phyloP scores from a whole-genome alignment of 306 rosid species.

The Ziziphus jujuba region DNA sequence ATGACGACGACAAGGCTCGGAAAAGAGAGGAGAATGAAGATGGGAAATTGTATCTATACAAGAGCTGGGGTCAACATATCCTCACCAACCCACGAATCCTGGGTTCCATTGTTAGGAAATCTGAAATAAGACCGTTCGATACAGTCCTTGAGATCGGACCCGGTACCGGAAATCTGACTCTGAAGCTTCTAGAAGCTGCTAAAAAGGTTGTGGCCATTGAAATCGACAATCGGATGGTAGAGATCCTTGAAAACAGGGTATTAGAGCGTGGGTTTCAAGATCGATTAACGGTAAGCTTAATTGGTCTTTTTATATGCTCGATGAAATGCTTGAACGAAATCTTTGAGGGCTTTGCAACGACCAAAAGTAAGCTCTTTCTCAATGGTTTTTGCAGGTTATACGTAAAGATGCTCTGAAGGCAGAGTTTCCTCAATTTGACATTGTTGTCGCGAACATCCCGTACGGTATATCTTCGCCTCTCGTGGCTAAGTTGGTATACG shows the following conservation, averaged over 20 bases:
- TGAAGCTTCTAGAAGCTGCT: conserved; percentile 76
- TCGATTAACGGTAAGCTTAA: conserved; percentile 46
- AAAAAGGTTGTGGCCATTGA: conserved; percentile 61
- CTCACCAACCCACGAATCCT: conserved; percentile 73
- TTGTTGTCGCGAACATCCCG: conserved; percentile 88
- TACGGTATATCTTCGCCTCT: conserved; percentile 84
- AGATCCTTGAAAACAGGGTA: conserved; percentile 61
- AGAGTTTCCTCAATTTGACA: conserved; percentile 67
- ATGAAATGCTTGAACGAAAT: conserved; percentile 37
- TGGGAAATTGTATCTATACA: conserved; percentile 42
- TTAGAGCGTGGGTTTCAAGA: conserved; percentile 25
- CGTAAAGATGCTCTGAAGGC: conserved; percentile 67
- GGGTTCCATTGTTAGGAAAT: conserved; percentile 59
- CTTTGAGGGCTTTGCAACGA: neutral
- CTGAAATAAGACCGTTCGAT: conserved; percentile 62
- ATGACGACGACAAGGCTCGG: conserved; percentile 12
- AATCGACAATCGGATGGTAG: conserved; percentile 77
- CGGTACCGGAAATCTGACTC: conserved; percentile 91
- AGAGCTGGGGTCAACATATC: conserved; percentile 87
- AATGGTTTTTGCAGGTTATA: conserved; percentile 54
- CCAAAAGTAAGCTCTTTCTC: conserved; percentile 14
- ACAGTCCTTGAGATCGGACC: conserved; percentile 97
- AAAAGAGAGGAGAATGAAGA: conserved; percentile 21
- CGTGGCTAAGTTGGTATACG: conserved; percentile 59
- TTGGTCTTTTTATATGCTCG: conserved; percentile 24